Base-by-base conservation (phyloP, 2,329 filamentous ascomycete genomes). In the Ophiocordyceps camponoti-leonardi region DNA sequence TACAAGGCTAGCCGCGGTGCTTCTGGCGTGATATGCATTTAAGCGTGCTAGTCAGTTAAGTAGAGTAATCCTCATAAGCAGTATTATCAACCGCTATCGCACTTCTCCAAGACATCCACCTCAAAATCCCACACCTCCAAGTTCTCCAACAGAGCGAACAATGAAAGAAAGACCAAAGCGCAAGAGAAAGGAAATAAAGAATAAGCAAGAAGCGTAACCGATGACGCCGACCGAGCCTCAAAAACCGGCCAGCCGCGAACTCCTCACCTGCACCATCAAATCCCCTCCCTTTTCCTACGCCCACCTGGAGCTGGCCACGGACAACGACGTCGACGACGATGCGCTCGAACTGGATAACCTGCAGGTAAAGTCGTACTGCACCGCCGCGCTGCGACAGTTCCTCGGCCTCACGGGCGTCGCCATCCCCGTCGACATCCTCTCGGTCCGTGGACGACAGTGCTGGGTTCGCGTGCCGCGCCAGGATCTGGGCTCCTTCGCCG, bases 391-490 rank as follows among this genome's bases (percentile, higher is more conserved):
- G 8, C 67, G 67, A 1, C 74, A 82, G 49, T 87, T 84, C 53
- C 72, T 90, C 1, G 85, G 85, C 19, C 62, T 76, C 18, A 78
- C 75, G 0, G 85, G 85, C 12, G 63, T 70, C 2, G 77, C 75
- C 12, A 78, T 88, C 4, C 65, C 79, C 1, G 57, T 87, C 46
- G 85, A 90, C 55, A 75, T 88, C 19, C 68, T 90, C 31, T 76
- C 79, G 52, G 64, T 79, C 0, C 62, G 74, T 3, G 68, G 64
- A 1, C 53, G 56, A 6, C 67, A 76, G 43, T 73, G 73, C 46
- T 85, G 81, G 79, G 58, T 86, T 44, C 68, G 83, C 18, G 58
- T 85, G 10, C 79, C 81, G 6, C 64, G 70, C 6, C 68, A 72
- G 47, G 79, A 86, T 52, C 61, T 79, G 8, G 66, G 64, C 1